Percentiles rank a stretch among this genome's conserved stretches.
Evolutionary conservation across 306 rosid genomes (phyloP).

Genomic region (Acacia confusa): DNA sequence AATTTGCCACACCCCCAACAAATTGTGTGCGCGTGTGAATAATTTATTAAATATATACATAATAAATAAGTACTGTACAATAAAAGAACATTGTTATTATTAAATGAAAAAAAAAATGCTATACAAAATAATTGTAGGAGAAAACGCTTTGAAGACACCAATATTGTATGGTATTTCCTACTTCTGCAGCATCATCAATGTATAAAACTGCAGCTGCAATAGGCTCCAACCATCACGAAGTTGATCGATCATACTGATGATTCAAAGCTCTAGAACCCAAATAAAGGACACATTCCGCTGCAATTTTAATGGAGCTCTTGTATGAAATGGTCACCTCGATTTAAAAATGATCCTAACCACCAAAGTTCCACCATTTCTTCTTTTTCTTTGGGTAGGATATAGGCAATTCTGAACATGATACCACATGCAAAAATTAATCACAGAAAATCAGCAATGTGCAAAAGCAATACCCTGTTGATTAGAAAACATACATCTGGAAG

Average conservation of each 20-base stretch:
- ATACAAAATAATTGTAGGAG: conserved; percentile 31
- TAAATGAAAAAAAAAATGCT: conserved; percentile 25
- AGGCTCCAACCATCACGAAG: conserved; percentile 9
- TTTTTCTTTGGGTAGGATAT: conserved; percentile 49
- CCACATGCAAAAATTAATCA: background rate
- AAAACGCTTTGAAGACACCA: background rate
- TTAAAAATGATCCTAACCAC: conserved; percentile 29
- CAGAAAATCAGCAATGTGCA: conserved; percentile 1
- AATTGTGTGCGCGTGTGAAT: no score
- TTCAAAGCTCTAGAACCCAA: background rate
- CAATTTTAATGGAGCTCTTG: background rate
- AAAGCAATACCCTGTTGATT: background rate
- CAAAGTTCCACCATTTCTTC: conserved; percentile 81
- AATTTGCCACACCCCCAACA: background rate
- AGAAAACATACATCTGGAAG: background rate
- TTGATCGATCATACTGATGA: conserved; percentile 11
- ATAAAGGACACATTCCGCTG: background rate
- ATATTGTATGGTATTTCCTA: background rate
- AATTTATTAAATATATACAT: background rate
- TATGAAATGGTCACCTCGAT: conserved; percentile 16
- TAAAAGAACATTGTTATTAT: background rate
- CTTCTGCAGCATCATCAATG: background rate
- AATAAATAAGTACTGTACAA: conserved; percentile 30
- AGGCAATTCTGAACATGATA: conserved; percentile 53
- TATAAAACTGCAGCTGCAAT: conserved; percentile 7